Evolutionary conservation across 495 filamentous ascomycete species (phyloP).

Genomic region (Hypomontagnella submonticulosa): DNA sequence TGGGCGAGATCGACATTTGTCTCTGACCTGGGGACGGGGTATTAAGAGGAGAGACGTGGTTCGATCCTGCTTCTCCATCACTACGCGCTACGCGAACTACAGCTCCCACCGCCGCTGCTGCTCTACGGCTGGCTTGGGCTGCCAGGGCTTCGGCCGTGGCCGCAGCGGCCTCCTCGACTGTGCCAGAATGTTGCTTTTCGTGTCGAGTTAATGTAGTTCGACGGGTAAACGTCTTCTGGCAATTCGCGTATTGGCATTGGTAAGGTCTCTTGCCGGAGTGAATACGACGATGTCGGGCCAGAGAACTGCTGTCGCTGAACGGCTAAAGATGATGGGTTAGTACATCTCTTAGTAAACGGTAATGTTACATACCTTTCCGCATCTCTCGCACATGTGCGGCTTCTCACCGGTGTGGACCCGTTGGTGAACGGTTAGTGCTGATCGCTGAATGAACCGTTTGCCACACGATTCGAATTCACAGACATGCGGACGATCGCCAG

Average conservation of each 20-base stretch:
- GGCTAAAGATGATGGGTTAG: conserved; percentile 66
- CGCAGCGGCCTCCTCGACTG: conserved; percentile 90
- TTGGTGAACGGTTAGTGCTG: conserved; percentile 94
- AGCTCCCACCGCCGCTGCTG: conserved; percentile 52
- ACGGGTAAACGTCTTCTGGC: conserved; percentile 97
- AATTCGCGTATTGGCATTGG: conserved; percentile 97
- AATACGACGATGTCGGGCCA: conserved; percentile 92
- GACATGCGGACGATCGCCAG: conserved; percentile 88
- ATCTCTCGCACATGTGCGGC: conserved; percentile 96
- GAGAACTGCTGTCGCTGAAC: conserved; percentile 97
- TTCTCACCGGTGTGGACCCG: conserved; percentile 98
- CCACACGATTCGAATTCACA: conserved; percentile 90
- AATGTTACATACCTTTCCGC: conserved; percentile 79
- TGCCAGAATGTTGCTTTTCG: conserved; percentile 95
- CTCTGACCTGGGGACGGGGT: conserved; percentile 88
- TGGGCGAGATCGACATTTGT: conserved; percentile 81
- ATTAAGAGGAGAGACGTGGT: conserved; percentile 81
- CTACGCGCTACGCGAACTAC: conserved; percentile 61
- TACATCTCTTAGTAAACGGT: conserved; percentile 37
- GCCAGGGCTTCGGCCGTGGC: conserved; percentile 77
- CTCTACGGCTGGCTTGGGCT: conserved; percentile 57
- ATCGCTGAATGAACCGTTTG: conserved; percentile 97
- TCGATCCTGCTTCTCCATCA: conserved; percentile 82
- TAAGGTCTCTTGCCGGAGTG: conserved; percentile 97
- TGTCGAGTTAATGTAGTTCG: conserved; percentile 95